Base-by-base conservation (phyloP, 2,329 filamentous ascomycete species). In the Plectosphaerella cucumerina region DNA sequence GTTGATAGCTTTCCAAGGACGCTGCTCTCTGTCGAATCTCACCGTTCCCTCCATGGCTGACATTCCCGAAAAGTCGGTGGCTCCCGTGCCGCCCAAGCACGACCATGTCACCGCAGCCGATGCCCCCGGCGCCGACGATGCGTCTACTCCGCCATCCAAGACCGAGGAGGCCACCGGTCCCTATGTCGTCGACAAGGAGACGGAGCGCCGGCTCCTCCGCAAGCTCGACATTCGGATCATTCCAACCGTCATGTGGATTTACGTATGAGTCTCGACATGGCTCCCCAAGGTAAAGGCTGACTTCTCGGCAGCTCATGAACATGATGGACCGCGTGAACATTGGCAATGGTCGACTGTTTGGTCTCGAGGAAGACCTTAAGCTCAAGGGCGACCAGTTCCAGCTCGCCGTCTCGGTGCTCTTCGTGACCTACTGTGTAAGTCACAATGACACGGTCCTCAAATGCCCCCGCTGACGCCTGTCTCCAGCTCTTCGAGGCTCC, bases 301-400 rank as follows among this genome's bases (percentile, higher is more conserved):
- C 12, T 5, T 2, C 22, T n/a, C 26, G 9, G 26, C 9, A 31
- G 26, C 26, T 31, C 26, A 31, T 31, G 26, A 31, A 31, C 26
- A 31, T 41, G 8, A 60, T 3, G 12, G 44, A 35, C 47, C 9
- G 59, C 68, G 77, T 76, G 20, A 77, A 81, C 53, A 84, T 83
- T 54, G 82, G 83, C 37, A 86, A 86, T 67, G 83, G 83, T 17
- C 71, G 77, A 9, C 70, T 87, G 1, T 84, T 83, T 56, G 77
- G 77, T 1, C 57, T 87, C 33, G 80, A 86, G 61, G 66, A 76
- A 20, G 83, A 86, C 50, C 70, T 87, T 3, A 68, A 72, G 11
- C 67, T 89, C 56, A 35, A 26, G 8, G 61, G 63, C 23, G 72
- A 73, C 3, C 76, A 85, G 57, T 87, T 81, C 58, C 81, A 86